Percentiles rank a stretch among this genome's conserved stretches.
Conservation (phyloP, 1,139 yeast genomes). For the Taphrina flavorubra region DNA sequence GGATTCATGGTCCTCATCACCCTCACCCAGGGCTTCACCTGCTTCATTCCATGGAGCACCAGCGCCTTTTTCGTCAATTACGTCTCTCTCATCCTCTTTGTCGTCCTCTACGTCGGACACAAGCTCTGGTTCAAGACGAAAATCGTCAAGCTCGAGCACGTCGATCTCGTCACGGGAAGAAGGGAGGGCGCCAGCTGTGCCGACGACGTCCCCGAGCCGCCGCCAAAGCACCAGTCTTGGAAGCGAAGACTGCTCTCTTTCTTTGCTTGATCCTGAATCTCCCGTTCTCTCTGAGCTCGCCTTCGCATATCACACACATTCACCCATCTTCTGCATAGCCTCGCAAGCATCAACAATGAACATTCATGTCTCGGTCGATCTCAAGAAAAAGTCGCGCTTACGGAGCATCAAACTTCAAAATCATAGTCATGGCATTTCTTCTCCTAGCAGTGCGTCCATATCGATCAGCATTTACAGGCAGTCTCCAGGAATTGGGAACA, state of each 20-base stretch:
- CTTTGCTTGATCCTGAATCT: not conserved
- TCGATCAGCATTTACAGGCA: too few relatives aligned
- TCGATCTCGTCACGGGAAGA: conserved; percentile 53
- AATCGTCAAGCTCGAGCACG: conserved; percentile 55
- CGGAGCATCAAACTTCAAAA: too few relatives aligned
- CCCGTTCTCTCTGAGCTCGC: not conserved
- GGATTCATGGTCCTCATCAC: conserved; percentile 65
- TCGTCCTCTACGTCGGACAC: conserved; percentile 59
- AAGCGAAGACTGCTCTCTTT: not conserved
- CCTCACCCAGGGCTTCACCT: conserved; percentile 68
- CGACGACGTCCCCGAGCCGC: not conserved
- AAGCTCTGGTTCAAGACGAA: conserved; percentile 56
- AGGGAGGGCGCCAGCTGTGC: not conserved
- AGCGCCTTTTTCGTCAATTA: conserved; percentile 68
- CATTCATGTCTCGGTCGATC: too few relatives aligned
- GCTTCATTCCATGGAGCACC: conserved; percentile 61
- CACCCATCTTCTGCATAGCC: not conserved
- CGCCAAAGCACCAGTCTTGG: conserved; percentile 7
- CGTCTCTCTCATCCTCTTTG: conserved; percentile 60
- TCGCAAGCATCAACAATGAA: too few relatives aligned
- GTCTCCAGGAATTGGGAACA: too few relatives aligned
- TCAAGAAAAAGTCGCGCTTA: too few relatives aligned
- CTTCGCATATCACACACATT: too few relatives aligned
- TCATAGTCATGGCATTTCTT: not conserved
- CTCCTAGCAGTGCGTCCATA: not conserved